Conservation (phyloP, 148 eudicot genomes). For the Silene conica region DNA sequence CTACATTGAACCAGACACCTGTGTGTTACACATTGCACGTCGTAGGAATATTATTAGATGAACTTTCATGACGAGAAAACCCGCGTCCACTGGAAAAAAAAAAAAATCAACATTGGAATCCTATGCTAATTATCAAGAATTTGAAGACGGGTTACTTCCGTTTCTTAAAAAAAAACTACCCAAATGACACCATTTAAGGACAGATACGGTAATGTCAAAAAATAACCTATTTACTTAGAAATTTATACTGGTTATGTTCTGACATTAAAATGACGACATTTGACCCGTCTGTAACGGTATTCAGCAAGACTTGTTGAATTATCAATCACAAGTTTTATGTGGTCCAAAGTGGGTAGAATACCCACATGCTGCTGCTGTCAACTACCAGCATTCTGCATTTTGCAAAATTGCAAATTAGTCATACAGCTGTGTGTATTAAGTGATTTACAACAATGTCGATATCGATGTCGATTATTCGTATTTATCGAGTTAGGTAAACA, state of each 20-base stretch:
- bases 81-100: too few relatives aligned
- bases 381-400: not conserved
- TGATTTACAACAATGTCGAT: not conserved
- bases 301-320: too few relatives aligned
- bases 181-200: too few relatives aligned
- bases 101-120: not conserved
- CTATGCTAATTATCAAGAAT: conserved; percentile 4
- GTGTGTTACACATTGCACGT: not conserved
- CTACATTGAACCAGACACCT: not conserved
- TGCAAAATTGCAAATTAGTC: not conserved
- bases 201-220: too few relatives aligned
- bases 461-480: not conserved
- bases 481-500: not conserved
- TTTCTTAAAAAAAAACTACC: too few relatives aligned
- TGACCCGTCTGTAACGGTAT: too few relatives aligned
- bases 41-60: not conserved
- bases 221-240: too few relatives aligned
- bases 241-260: too few relatives aligned
- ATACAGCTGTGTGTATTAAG: not conserved
- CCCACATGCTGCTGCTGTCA: conserved; percentile 3
- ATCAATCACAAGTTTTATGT: conserved; percentile 9
- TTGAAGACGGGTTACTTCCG: too few relatives aligned
- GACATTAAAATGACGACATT: too few relatives aligned
- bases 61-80: not conserved
- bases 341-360: conserved; percentile 3